These are phyloP conservation scores for Carex arenaria DNA, from an alignment of 202 grass and related monocot species.

Conservation along the genomic window DNA sequence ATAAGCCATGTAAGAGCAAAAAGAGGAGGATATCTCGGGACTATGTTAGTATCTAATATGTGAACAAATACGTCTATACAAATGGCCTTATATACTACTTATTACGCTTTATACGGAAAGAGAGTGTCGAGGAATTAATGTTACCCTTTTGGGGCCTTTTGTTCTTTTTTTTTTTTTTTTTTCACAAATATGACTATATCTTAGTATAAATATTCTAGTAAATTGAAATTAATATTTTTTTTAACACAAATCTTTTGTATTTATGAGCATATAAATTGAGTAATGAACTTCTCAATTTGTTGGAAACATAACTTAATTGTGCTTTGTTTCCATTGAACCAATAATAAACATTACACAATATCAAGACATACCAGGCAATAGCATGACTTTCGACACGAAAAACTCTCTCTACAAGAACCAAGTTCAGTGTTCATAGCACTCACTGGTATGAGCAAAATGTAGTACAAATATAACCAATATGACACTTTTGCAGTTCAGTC, in stretches of 20 bases:
- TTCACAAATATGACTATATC: not conserved
- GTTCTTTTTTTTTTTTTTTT: not conserved
- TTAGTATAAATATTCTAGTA: not conserved
- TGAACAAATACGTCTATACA: not conserved
- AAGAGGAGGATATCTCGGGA: not conserved
- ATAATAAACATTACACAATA: no score
- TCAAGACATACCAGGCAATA: no score
- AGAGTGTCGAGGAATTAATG: not conserved
- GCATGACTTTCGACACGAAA: no score
- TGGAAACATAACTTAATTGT: no score
- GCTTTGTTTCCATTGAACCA: no score
- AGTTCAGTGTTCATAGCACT: no score
- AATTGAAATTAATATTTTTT: no score
- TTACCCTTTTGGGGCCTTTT: not conserved
- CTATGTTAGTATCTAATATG: not conserved
- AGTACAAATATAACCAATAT: no score
- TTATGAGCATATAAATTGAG: not conserved
- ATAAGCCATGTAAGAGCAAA: not conserved
- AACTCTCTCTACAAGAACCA: no score
- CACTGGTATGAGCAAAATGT: no score
- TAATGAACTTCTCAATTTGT: not conserved
- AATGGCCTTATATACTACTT: not conserved
- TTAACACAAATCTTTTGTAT: not conserved
- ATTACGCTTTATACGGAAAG: not conserved
- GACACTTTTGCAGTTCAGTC: no score